These are phyloP conservation scores for Striga asiatica DNA, from an alignment of 257 asterid species.

Conservation along the genomic window DNA sequence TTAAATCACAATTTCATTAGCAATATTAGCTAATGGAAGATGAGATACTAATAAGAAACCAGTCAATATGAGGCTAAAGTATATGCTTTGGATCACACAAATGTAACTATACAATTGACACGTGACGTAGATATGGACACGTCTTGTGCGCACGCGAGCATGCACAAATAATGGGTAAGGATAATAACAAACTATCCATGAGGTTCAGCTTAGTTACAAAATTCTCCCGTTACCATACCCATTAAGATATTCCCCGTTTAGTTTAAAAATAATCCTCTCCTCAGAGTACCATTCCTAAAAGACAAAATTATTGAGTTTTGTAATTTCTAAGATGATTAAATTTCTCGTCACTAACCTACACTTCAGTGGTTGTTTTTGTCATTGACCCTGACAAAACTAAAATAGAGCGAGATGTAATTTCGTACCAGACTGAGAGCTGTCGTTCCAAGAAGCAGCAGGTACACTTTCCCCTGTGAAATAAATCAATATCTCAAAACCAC, in stretches of 20 bases:
- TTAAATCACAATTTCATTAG: too few species aligned
- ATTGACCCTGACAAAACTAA: background rate
- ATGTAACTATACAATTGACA: too few species aligned
- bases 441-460: slow-evolving; percentile 92
- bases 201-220: background rate
- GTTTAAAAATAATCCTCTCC: background rate
- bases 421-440: slow-evolving; percentile 93
- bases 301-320: background rate
- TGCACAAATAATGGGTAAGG: background rate
- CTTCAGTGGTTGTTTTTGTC: background rate
- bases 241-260: too few species aligned
- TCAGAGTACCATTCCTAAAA: background rate
- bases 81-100: too few species aligned
- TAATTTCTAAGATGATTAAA: background rate
- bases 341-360: background rate
- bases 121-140: too few species aligned
- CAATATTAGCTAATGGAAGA: too few species aligned
- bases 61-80: too few species aligned
- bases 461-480: slow-evolving; percentile 72
- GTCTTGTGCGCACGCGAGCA: background rate
- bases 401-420: background rate
- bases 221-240: background rate
- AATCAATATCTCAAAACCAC: background rate
- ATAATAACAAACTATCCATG: background rate
- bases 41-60: too few species aligned